Percentiles rank a stretch among this genome's conserved stretches.
These are phyloP conservation scores for Diaporthe nobilis DNA, from an alignment of 2,329 filamentous ascomycete species.

Conservation along the genomic window DNA sequence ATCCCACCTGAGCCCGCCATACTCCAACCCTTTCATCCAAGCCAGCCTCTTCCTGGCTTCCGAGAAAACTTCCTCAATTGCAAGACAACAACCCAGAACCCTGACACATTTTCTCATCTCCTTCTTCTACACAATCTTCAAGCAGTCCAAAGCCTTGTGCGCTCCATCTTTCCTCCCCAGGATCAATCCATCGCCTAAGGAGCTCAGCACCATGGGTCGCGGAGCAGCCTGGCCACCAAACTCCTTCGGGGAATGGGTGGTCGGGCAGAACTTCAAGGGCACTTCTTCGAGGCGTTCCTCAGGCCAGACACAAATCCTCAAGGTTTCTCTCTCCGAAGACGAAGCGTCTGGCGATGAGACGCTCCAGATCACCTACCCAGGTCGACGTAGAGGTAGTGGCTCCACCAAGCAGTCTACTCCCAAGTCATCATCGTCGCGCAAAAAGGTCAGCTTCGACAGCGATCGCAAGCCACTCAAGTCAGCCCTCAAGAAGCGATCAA, in stretches of 20 bases:
- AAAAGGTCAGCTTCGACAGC: constrained; percentile 61
- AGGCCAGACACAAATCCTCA: constrained; percentile 51
- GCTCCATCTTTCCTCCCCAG: neutral
- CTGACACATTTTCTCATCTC: neutral
- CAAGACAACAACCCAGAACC: neutral
- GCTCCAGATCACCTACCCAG: constrained; percentile 64
- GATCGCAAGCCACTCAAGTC: constrained; percentile 50
- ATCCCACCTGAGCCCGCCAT: neutral
- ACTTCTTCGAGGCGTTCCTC: constrained; percentile 34
- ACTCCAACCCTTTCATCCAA: neutral
- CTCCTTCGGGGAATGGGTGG: constrained; percentile 57
- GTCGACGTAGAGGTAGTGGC: constrained; percentile 48
- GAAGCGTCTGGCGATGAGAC: constrained; percentile 66
- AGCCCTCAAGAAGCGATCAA: constrained; percentile 53
- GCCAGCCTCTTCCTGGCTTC: neutral
- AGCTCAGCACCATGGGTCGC: constrained; percentile 29
- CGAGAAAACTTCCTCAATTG: neutral
- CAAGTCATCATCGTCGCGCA: constrained; percentile 43
- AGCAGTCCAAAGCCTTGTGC: neutral
- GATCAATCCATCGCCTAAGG: neutral
- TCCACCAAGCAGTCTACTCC: neutral
- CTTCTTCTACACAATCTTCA: neutral
- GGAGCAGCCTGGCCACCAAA: constrained; percentile 51
- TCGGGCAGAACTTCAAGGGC: constrained; percentile 53
- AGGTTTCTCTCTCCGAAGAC: constrained; percentile 63